Evolutionary conservation across 495 filamentous ascomycete species (phyloP).

Genomic region (Pyronema omphalodes): DNA sequence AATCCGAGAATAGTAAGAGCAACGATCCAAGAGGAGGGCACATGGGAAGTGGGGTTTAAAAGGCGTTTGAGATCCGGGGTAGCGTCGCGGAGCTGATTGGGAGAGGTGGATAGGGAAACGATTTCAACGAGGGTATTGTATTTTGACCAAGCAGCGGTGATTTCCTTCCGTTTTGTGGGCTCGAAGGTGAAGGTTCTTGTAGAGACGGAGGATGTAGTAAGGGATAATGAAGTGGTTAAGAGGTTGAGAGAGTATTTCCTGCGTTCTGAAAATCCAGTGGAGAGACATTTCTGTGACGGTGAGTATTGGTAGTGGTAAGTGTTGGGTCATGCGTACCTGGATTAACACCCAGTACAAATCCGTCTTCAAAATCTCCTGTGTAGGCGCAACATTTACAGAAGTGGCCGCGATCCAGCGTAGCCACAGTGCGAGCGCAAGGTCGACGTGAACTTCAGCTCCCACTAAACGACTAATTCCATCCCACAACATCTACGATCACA

Average conservation of each 20-base stretch:
- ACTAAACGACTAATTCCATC: conserved; percentile 9
- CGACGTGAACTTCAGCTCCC: conserved; percentile 8
- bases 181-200: conserved; percentile 3
- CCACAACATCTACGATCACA: conserved; percentile 16
- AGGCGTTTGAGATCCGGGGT: conserved; percentile 13
- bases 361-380: conserved; percentile 13
- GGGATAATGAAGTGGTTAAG: conserved; percentile 24
- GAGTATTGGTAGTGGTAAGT: neutral
- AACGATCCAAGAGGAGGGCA: conserved; percentile 17
- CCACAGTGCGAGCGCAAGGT: conserved; percentile 20
- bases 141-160: conserved; percentile 12
- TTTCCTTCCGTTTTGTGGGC: neutral
- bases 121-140: conserved; percentile 21
- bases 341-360: conserved; percentile 28
- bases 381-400: conserved; percentile 5
- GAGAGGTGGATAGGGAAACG: conserved; percentile 17
- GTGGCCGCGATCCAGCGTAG: conserved; percentile 20
- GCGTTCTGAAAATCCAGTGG: conserved; percentile 27
- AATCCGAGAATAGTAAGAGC: conserved; percentile 15
- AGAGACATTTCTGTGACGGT: conserved; percentile 21
- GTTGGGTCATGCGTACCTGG: conserved; percentile 7
- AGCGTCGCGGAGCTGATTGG: conserved; percentile 21
- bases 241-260: conserved; percentile 31
- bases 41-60: conserved; percentile 8
- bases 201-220: conserved; percentile 8